Percentiles rank a stretch among this genome's conserved stretches.
Conservation (phyloP, 2,329 filamentous ascomycete genomes). For the Fusarium phyllophilum region DNA sequence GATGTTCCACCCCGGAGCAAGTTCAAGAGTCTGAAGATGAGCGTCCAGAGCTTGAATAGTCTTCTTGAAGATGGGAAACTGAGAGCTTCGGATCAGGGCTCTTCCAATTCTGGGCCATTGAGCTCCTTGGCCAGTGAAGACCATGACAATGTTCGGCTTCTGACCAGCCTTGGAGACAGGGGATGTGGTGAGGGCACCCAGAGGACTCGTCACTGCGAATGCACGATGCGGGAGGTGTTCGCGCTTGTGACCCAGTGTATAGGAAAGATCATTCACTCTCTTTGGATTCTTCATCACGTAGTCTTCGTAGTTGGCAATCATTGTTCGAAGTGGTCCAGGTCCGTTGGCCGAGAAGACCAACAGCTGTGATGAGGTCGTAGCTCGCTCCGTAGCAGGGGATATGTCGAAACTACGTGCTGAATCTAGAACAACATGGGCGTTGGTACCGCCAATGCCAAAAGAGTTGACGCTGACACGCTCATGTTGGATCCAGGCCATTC, state of each 20-base stretch:
- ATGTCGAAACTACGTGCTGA: background rate
- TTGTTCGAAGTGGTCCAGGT: background rate
- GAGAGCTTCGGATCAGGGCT: background rate
- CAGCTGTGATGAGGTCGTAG: background rate
- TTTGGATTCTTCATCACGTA: background rate
- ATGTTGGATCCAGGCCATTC: conserved; percentile 41
- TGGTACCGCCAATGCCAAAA: conserved; percentile 54
- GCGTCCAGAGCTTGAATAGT: background rate
- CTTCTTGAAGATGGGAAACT: background rate
- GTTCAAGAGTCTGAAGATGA: background rate
- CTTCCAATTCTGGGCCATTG: conserved; percentile 3
- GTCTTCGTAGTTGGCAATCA: background rate
- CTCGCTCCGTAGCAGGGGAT: background rate
- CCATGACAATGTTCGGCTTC: background rate
- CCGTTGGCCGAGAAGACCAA: background rate
- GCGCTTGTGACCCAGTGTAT: background rate
- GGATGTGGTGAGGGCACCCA: background rate
- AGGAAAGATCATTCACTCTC: background rate
- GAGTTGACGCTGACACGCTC: conserved; percentile 50
- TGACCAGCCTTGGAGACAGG: background rate
- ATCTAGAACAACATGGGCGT: conserved; percentile 46
- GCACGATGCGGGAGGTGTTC: background rate
- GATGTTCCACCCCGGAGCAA: background rate
- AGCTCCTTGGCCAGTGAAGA: background rate
- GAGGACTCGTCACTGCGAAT: background rate